Base-by-base conservation (phyloP, 2,329 filamentous ascomycete species). In the Colletotrichum sp. region DNA sequence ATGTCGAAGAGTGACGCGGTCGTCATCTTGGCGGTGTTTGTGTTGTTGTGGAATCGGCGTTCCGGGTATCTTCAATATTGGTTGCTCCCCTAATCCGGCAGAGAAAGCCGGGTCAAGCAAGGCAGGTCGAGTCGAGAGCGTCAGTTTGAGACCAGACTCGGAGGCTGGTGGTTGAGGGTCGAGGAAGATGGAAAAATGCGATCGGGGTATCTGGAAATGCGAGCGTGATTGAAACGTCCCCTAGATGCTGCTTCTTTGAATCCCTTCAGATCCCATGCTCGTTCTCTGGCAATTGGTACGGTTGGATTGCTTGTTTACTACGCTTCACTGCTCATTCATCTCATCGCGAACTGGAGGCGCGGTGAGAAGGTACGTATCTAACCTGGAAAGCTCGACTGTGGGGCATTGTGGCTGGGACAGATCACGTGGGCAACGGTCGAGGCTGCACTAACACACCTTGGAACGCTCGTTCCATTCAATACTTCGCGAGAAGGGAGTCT, bases 1-100 rank as follows among this genome's bases (percentile, higher is more conserved):
- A 77, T 68, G 66, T 77, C 75, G 65, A 77, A 77, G 43, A 75
- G 56, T 32, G 75, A 68, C 18, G 76, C 69, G 26, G 76, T 70
- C 21, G 76, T 63, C 76, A 77, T 77, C 48, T 21, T 59, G 52
- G 34, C 52, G 14, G 24, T 34, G 58, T 55, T 48, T 66, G 30
- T 30, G 28, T 24, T 62, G 21, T n/a, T 14, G 52, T 69, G 55
- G 66, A 61, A 59, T 36, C 34, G 34, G 26, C 28, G 58, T 48
- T 34, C 32, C 58, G 64, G 64, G 21, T 64, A 43, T 61, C 38
- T 38, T 24, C 9, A 43, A n/a, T 30, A 26, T 56, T 68, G 26
- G 28, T 24, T 26, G 64, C 12, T 38, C 21, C 21, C 52, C 24
- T 24, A 24, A 7, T 26, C 32, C 14, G 52, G 48, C 56, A 32